Percentiles rank a stretch among this genome's conserved stretches.
phyloP scores from a whole-genome alignment of 352 stramenopile species.

The Phytophthora boehmeriae region DNA sequence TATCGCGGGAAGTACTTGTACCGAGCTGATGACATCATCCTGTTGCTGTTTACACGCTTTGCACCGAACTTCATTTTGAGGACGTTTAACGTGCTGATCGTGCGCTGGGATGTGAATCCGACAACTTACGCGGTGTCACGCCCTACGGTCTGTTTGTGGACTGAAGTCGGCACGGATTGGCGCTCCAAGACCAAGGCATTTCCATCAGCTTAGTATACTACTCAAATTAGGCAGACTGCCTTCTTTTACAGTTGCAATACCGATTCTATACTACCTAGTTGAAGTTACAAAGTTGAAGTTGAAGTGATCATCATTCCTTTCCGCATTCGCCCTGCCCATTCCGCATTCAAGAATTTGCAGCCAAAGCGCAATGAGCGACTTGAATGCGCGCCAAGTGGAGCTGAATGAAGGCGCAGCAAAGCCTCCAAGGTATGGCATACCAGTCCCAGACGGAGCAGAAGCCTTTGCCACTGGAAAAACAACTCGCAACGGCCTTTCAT shows the following conservation, averaged over 20 bases:
- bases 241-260: neutral
- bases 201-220: constrained; percentile 27
- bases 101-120: constrained; percentile 39
- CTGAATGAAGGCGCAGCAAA: constrained; percentile 35
- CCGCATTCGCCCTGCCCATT: constrained; percentile 7
- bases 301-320: constrained; percentile 51
- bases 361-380: constrained; percentile 22
- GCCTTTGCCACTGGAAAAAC: constrained; percentile 4
- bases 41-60: constrained; percentile 38
- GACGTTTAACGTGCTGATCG: constrained; percentile 45
- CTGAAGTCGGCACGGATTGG: constrained; percentile 43
- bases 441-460: constrained; percentile 26
- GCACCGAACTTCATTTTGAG: constrained; percentile 33
- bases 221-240: neutral
- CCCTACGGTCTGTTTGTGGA: constrained; percentile 40
- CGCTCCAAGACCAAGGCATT: constrained; percentile 40
- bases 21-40: constrained; percentile 30
- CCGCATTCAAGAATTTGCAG: constrained; percentile 26
- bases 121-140: constrained; percentile 36
- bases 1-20: constrained; percentile 39
- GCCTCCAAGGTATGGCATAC: constrained; percentile 40
- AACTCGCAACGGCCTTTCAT: constrained; percentile 1
- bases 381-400: constrained; percentile 25
- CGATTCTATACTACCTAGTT: neutral
- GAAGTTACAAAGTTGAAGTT: constrained; percentile 37